A percentile compares a stretch with the other conserved stretches of the same genome.
Conservation (phyloP, 805 yeast genomes). For the Cyberlindnera meyerae region DNA sequence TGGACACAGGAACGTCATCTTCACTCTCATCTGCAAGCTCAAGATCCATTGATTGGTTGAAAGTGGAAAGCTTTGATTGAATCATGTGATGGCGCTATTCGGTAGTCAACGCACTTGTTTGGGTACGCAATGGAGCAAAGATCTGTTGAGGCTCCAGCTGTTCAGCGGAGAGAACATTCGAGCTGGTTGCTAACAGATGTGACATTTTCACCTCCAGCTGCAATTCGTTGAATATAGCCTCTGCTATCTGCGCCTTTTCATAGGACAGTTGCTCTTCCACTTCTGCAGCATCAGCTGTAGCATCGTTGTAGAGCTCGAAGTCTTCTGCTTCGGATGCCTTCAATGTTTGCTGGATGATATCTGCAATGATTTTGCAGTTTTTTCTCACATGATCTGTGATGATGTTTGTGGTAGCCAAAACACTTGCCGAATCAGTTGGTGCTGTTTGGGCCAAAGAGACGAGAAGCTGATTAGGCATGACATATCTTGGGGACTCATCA, state of each 20-base stretch:
- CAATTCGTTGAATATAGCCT: constrained; percentile 5
- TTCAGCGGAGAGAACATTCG: not conserved
- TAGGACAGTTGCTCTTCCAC: constrained; percentile 5
- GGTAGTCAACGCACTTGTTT: constrained; percentile 4
- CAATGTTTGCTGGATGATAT: constrained; percentile 38
- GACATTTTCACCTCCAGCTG: not conserved
- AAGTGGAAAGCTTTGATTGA: not conserved
- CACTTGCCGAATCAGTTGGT: constrained; percentile 57
- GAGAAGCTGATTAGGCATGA: constrained; percentile 78
- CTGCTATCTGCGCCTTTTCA: constrained; percentile 12
- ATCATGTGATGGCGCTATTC: constrained; percentile 1
- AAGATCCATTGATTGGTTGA: constrained; percentile 1
- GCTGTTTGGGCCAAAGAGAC: constrained; percentile 52
- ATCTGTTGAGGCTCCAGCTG: no score
- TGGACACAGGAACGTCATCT: not conserved
- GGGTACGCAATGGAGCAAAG: not conserved
- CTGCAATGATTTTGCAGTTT: constrained; percentile 53
- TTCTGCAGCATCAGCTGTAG: constrained; percentile 1
- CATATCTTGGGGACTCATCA: constrained; percentile 80
- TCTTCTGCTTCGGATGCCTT: constrained; percentile 31
- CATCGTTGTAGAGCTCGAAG: constrained; percentile 32
- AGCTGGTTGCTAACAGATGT: not conserved
- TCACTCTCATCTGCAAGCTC: constrained; percentile 2
- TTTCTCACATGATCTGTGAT: constrained; percentile 54
- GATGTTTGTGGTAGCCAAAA: constrained; percentile 42